Percentiles rank a stretch among this genome's conserved stretches.
Conservation (phyloP, 176 grass and related monocot genomes). For the Aegilops umbellulata region DNA sequence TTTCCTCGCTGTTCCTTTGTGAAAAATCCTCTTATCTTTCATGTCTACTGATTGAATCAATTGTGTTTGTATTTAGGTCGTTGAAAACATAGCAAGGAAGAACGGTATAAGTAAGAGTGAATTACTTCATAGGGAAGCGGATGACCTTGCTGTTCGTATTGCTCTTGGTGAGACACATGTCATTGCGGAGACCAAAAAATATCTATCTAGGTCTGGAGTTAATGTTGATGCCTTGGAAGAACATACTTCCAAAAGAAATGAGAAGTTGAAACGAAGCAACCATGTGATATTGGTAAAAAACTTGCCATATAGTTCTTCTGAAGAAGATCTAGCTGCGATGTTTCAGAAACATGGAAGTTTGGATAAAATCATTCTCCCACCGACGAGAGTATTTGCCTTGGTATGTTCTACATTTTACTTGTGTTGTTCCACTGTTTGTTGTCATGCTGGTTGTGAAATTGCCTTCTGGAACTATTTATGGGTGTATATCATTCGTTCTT, state of each 20-base stretch:
- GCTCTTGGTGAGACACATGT: conserved; percentile 90
- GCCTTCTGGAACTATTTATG: not conserved
- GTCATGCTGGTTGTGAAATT: conserved; percentile 8
- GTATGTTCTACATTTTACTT: conserved; percentile 44
- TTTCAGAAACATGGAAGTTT: conserved; percentile 83
- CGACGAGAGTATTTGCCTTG: conserved; percentile 87
- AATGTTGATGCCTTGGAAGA: conserved; percentile 81
- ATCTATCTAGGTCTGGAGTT: conserved; percentile 78
- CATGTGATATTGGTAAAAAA: conserved; percentile 95
- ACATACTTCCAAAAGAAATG: conserved; percentile 67
- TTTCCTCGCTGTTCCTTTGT: not conserved
- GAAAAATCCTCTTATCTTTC: not conserved
- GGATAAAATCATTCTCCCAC: conserved; percentile 84
- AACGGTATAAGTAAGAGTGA: conserved; percentile 86
- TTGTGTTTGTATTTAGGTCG: conserved; percentile 50
- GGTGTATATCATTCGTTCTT: not conserved
- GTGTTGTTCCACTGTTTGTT: conserved; percentile 21
- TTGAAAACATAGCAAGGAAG: conserved; percentile 93
- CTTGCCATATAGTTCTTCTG: conserved; percentile 77
- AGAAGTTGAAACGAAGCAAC: conserved; percentile 87
- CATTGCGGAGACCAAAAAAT: conserved; percentile 83
- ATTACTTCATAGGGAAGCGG: conserved; percentile 84
- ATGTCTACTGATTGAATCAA: not conserved
- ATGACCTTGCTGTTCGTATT: conserved; percentile 77
- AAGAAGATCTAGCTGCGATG: conserved; percentile 70